phyloP scores from a whole-genome alignment of 306 rosid genomes.

The Gastrolobium villosum region DNA sequence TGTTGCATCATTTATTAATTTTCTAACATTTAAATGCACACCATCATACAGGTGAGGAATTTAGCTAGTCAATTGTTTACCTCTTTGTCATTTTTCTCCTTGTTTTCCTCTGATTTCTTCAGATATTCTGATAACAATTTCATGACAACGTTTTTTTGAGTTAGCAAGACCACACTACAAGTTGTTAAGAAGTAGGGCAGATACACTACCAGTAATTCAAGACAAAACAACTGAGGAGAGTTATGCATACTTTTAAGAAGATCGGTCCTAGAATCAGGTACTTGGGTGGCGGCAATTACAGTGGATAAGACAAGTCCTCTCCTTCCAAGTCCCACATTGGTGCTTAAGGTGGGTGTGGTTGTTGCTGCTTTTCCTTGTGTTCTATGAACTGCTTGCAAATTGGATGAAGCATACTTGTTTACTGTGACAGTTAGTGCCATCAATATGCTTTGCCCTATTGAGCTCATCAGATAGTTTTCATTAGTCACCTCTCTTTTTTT shows the following conservation, averaged over 20 bases:
- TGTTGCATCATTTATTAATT: neutral
- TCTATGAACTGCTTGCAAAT: constrained; percentile 74
- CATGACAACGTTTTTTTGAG: neutral
- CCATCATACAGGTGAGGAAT: neutral
- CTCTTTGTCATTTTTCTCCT: constrained; percentile 92
- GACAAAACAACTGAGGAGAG: constrained; percentile 1
- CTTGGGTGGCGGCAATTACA: constrained; percentile 61
- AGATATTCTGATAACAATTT: constrained; percentile 65
- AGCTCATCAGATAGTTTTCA: constrained; percentile 65
- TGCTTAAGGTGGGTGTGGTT: constrained; percentile 22
- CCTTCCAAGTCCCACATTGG: constrained; percentile 59
- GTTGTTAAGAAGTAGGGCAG: neutral
- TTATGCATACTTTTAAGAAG: constrained; percentile 75
- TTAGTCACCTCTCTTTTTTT: constrained; percentile 8
- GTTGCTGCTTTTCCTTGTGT: constrained; percentile 44
- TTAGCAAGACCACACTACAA: neutral
- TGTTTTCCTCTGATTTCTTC: constrained; percentile 91
- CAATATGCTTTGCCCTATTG: constrained; percentile 74
- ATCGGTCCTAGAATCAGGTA: constrained; percentile 67
- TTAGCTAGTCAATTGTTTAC: constrained; percentile 48
- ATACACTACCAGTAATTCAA: neutral
- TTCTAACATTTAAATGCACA: constrained; percentile 15
- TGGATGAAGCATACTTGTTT: constrained; percentile 83
- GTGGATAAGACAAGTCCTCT: constrained; percentile 75
- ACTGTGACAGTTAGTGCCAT: constrained; percentile 87